phyloP scores from a whole-genome alignment of 1,284 basidiomycete species.

The Fomitopsis pinicola region DNA sequence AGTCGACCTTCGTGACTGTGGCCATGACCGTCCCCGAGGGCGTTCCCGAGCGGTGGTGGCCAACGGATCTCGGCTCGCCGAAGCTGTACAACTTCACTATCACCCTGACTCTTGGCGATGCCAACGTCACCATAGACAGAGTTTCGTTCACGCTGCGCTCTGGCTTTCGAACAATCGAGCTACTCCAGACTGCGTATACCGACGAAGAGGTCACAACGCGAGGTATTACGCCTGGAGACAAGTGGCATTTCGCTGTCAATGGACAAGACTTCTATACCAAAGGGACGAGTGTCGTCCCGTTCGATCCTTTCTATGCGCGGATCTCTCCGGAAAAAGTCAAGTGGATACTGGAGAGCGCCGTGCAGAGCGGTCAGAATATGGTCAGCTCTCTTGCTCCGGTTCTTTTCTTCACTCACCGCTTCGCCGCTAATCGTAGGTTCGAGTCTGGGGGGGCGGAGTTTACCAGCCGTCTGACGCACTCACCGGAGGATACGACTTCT shows the following conservation, averaged over 20 bases:
- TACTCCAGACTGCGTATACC: conserved; percentile 45
- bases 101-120: conserved; percentile 23
- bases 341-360: conserved; percentile 55
- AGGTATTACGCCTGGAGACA: conserved; percentile 53
- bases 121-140: background rate
- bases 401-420: background rate
- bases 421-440: conserved; percentile 32
- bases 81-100: conserved; percentile 49
- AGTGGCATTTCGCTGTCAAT: conserved; percentile 58
- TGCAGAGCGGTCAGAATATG: conserved; percentile 56
- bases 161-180: conserved; percentile 54
- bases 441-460: conserved; percentile 54
- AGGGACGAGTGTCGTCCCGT: conserved; percentile 58
- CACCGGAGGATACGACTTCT: conserved; percentile 53
- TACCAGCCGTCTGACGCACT: conserved; percentile 32
- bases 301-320: conserved; percentile 55
- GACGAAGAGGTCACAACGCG: conserved; percentile 38
- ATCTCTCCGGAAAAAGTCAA: conserved; percentile 45
- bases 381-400: conserved; percentile 12
- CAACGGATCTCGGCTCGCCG: conserved; percentile 50
- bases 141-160: conserved; percentile 38
- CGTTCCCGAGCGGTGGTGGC: conserved; percentile 49
- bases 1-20: conserved; percentile 38
- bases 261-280: conserved; percentile 51
- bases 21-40: conserved; percentile 42